Percentiles rank a stretch among this genome's conserved stretches.
Conservation (phyloP, 2,329 filamentous ascomycete species). For the Aspergillus sp. region DNA sequence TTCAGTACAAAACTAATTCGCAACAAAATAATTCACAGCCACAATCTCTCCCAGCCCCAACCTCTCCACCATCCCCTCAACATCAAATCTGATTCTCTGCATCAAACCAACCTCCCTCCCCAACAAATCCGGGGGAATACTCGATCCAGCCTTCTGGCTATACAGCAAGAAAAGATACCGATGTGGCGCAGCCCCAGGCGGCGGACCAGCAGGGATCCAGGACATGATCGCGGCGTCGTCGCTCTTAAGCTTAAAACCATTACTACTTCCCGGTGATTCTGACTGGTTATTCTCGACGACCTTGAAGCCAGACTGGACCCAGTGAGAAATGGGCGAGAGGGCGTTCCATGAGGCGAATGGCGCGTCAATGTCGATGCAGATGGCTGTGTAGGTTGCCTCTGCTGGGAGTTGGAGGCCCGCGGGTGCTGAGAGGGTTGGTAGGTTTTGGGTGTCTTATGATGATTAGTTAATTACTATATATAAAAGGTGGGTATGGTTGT, state of each 20-base stretch:
- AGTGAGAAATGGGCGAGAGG: background rate
- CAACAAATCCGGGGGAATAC: background rate
- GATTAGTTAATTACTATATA: background rate
- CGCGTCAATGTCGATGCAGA: background rate
- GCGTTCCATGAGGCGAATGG: background rate
- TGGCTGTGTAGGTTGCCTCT: background rate
- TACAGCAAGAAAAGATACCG: background rate
- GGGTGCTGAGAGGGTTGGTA: background rate
- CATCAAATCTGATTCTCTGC: slow-evolving; percentile 1
- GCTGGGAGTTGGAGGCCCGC: background rate
- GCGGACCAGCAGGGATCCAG: background rate
- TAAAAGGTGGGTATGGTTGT: background rate
- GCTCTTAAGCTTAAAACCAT: background rate
- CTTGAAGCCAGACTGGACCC: background rate
- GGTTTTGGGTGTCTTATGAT: background rate
- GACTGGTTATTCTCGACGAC: background rate
- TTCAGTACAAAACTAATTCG: background rate
- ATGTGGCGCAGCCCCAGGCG: background rate
- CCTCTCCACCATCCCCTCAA: background rate
- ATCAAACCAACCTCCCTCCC: background rate
- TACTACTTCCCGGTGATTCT: no score
- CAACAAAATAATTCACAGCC: background rate
- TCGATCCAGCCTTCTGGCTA: background rate
- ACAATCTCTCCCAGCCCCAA: background rate
- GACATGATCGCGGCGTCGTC: background rate